Evolutionary conservation across 1,139 yeast genomes (phyloP), one percentile per base, ranked within the genome.

Genomic region (Yamadazyma sp.): DNA sequence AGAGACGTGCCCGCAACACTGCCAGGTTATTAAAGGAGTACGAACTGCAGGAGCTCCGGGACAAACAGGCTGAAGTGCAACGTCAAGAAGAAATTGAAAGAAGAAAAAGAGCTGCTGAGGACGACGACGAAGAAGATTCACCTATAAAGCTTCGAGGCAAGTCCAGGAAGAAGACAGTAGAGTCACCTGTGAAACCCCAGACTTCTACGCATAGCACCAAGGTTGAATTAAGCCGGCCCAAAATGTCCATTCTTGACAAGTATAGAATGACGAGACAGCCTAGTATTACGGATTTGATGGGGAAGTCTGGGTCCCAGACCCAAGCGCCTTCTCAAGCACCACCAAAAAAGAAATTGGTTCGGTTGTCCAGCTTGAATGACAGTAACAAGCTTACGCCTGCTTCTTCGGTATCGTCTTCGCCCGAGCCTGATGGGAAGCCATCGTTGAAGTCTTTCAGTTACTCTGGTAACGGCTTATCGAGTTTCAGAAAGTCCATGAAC

Each of bases 201-300:
- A 48, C 46, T 17, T 6, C 38, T 42, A 48, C 40, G 41, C 49
- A 38, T 32, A 52, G 56, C 2, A 78, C 86, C 3, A 82, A 80
- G 52, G 84, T 82, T n/a, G 70, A 73, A 22, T 58, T 79, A 31
- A 64, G 64, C 34, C 77, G 70, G 48, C 80, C 79, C 16, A 75
- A 70, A 39, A 63, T 67, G 31, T 75, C 85, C 2, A 80, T 80
- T 42, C 67, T 73, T 40, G 77, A 76, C 43, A 76, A 75, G 51
- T 77, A 76, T 48, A 64, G 65, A 37, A 52, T 51, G 42, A 57
- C 63, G 25, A 62, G 59, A 43, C 46, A 53, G 21, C 66, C 58
- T 40, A 53, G 46, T 39, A 52, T 58, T 9, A 11, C 51, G 55
- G 44, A 67, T 55, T 36, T 53, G 42, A 37, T 53, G 48, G 23